phyloP scores from a whole-genome alignment of 306 rosid genomes.

The Cucurbita argyrosperma region DNA sequence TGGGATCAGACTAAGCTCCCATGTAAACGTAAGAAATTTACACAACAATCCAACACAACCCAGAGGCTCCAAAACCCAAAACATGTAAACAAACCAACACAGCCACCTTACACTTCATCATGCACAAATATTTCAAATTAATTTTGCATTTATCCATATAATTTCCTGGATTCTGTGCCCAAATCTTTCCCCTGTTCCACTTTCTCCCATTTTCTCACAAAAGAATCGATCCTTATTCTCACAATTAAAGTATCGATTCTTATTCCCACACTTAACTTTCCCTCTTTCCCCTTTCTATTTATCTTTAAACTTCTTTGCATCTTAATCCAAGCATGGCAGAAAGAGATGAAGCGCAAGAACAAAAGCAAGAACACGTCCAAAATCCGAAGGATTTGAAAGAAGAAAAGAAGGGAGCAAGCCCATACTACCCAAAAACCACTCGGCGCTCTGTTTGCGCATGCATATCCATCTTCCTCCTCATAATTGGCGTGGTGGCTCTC shows the following conservation, averaged over 20 bases:
- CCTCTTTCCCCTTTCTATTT: neutral
- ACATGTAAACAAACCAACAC: neutral
- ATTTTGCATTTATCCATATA: neutral
- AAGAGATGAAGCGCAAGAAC: neutral
- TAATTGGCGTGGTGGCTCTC: constrained; percentile 36
- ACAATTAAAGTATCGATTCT: neutral
- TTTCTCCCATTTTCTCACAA: neutral
- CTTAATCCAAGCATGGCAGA: neutral
- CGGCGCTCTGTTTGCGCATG: constrained; percentile 20
- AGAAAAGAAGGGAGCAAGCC: neutral
- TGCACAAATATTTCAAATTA: neutral
- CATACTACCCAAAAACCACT: neutral
- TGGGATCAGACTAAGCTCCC: neutral
- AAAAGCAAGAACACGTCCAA: neutral
- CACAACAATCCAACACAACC: neutral
- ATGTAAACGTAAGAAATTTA: neutral
- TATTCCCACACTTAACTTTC: neutral
- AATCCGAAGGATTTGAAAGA: neutral
- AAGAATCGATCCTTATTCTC: neutral
- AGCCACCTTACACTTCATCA: neutral
- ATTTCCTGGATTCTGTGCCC: neutral
- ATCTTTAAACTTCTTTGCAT: neutral
- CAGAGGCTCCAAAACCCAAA: neutral
- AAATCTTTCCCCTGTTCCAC: neutral
- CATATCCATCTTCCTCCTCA: constrained; percentile 41